phyloP scores from a whole-genome alignment of 306 rosid species.

The Cucurbita maxima region DNA sequence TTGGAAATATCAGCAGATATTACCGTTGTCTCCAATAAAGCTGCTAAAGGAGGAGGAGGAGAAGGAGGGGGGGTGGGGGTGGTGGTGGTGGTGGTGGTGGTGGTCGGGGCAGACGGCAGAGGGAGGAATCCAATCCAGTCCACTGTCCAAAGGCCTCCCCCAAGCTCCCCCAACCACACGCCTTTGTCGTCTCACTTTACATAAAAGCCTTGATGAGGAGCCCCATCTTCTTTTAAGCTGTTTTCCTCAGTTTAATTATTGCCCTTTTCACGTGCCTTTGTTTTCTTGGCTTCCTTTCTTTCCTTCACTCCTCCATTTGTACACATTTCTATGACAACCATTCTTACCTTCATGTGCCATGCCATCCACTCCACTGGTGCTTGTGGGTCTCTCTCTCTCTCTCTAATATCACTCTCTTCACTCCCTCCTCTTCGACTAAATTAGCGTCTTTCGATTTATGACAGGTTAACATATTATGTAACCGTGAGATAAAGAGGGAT shows the following conservation, averaged over 20 bases:
- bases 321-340: neutral
- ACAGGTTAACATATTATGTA: accelerated
- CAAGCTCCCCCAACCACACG: neutral
- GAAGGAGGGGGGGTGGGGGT: no score
- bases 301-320: neutral
- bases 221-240: neutral
- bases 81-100: no score
- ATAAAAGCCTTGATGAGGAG: no score
- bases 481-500: no score
- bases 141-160: neutral
- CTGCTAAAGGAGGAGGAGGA: neutral
- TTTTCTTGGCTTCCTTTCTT: neutral
- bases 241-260: neutral
- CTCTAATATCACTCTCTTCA: neutral
- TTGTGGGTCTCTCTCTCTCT: neutral
- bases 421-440: no score
- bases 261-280: neutral
- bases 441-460: no score
- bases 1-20: neutral
- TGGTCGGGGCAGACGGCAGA: neutral
- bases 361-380: neutral
- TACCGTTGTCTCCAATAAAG: neutral
- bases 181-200: neutral
- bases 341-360: neutral
- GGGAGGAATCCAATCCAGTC: neutral